Evolutionary conservation across 2,329 filamentous ascomycete species (phyloP), one percentile per base, ranked within the genome.

Genomic region (Cordyceps sp.): DNA sequence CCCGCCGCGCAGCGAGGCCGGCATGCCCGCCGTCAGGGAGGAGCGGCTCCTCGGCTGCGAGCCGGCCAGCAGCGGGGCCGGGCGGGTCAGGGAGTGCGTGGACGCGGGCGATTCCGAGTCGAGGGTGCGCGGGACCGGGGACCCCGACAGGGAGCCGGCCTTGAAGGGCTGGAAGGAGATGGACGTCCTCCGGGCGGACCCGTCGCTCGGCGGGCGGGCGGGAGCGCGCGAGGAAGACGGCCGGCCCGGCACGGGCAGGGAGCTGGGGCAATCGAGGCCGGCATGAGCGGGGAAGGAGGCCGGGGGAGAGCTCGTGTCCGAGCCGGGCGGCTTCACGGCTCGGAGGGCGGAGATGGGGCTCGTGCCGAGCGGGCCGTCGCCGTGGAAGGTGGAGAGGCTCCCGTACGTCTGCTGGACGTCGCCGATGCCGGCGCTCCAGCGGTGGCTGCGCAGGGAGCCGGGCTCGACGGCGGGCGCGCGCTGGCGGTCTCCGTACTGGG

Each of bases 81-180:
- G 53, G 18, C 67, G 60, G 16, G 58, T 46, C 8, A 64, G 46
- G 1, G 69, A 72, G 28, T 64, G 60, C 3, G 70, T 66, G 4
- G 73, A 77, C 21, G 64, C 58, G 12, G 70, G 65, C 2, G 61
- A 48, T 30, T 71, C 69, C 12, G 55, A 50, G 10, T 71, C 67
- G 3, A 54, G 48, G 6, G 59, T 49, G 20, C 65, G 59, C 19
- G 59, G 58, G n/a, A 64, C 50, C 0, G 86, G 88, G 5, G 86
- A 94, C 4, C 81, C 84, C 3, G 86, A 93, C n/a, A 96, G 62
- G 2, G 88, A 92, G 10, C 88, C 88, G 12, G 86, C 83, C 55
- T 98, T 98, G 62, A 98, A 98, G 0, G 88, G 86, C 44, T 92
- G 83, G 45, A 94, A 93, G 1, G 83, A 92, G 16, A 93, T 72